Evolutionary conservation across 164 flowering plant genomes (phyloP).

Genomic region (Euptelea pleiosperma): DNA sequence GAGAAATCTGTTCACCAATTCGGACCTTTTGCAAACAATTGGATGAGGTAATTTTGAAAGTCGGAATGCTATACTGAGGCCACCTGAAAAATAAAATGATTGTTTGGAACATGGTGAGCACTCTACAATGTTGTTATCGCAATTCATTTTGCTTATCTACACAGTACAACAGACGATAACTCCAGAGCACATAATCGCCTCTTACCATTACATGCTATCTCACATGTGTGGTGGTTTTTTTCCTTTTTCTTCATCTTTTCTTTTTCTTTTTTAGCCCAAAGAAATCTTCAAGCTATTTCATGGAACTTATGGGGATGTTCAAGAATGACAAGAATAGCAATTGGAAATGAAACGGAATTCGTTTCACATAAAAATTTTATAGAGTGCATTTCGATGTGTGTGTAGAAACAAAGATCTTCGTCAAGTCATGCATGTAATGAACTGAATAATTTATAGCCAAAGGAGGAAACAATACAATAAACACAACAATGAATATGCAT

Average conservation of each 20-base stretch:
- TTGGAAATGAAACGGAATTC: not conserved
- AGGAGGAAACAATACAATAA: not conserved
- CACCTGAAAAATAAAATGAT: constrained; percentile 47
- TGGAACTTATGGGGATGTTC: not conserved
- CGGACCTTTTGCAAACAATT: constrained; percentile 59
- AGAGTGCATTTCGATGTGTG: not conserved
- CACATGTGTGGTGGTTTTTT: not conserved
- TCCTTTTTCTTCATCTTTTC: not conserved
- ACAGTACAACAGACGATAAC: no score
- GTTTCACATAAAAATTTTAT: not conserved
- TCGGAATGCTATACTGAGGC: constrained; percentile 73
- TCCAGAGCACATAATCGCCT: no score
- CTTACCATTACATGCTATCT: constrained; percentile 1
- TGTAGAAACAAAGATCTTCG: not conserved
- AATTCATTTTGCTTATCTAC: no score
- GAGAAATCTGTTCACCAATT: constrained; percentile 71
- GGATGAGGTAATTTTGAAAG: constrained; percentile 56
- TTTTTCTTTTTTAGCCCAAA: not conserved
- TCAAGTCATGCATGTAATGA: constrained; percentile 1
- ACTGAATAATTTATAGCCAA: not conserved
- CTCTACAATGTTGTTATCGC: no score
- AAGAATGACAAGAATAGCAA: not conserved
- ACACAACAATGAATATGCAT: no score
- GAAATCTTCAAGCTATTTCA: not conserved
- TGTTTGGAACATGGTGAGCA: not conserved